Evolutionary conservation across 192 early-diverging fungal genomes (phyloP).

Genomic region (Cladochytrium replicatum): DNA sequence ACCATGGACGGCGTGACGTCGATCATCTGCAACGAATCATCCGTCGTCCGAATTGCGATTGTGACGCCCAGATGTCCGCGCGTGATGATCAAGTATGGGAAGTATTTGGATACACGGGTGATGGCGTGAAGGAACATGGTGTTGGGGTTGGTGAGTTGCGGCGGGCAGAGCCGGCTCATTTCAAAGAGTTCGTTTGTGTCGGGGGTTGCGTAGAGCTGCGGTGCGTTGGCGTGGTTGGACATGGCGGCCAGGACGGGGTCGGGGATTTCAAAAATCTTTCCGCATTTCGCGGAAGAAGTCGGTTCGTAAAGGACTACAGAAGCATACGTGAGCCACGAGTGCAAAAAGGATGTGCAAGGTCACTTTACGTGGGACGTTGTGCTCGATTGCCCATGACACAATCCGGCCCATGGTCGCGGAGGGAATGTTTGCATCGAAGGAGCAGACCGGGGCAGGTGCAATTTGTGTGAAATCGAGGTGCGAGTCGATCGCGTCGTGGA

Average conservation of each 20-base stretch:
- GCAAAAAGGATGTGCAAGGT: neutral
- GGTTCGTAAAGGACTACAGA: constrained; percentile 70
- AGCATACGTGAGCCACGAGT: neutral
- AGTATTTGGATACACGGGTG: neutral
- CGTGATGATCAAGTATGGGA: constrained; percentile 17
- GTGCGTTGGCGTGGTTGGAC: too few species aligned
- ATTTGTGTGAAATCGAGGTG: constrained; percentile 17
- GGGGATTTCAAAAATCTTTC: constrained; percentile 26
- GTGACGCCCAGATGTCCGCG: constrained; percentile 6
- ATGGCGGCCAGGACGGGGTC: neutral
- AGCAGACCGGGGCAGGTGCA: constrained; percentile 40
- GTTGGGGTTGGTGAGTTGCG: constrained; percentile 1
- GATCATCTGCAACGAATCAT: constrained; percentile 18
- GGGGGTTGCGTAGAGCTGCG: neutral
- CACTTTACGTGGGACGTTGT: constrained; percentile 35
- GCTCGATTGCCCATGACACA: constrained; percentile 19
- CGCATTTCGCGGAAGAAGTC: constrained; percentile 77
- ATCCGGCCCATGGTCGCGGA: constrained; percentile 32
- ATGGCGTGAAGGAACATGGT: neutral
- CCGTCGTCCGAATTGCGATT: neutral
- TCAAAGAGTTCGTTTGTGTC: constrained; percentile 3
- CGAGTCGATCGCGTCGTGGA: constrained; percentile 47
- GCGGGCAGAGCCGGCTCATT: neutral
- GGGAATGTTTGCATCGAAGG: constrained; percentile 68
- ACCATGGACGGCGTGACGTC: constrained; percentile 13